Evolutionary conservation across 2,329 filamentous ascomycete species (phyloP).

Genomic region (Tolypocladium pustulatum): DNA sequence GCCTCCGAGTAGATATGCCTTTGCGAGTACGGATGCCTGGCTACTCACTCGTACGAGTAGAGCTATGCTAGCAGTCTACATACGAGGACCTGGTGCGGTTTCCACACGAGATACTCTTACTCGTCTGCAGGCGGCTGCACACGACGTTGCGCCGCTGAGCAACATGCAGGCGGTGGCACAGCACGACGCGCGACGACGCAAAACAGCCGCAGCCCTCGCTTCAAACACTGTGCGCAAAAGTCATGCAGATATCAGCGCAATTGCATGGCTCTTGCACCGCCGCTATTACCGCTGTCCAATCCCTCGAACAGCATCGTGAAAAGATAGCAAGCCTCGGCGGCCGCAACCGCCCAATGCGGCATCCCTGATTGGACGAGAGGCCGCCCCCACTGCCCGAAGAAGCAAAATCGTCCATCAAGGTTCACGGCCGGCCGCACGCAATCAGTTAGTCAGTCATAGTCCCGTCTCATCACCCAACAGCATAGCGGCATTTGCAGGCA

Average conservation of each 20-base stretch:
- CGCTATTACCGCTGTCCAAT: not conserved
- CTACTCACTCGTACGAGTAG: too few relatives aligned
- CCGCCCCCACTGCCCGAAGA: not conserved
- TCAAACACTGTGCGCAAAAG: too few relatives aligned
- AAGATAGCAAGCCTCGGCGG: not conserved
- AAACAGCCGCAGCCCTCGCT: not conserved
- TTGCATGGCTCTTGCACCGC: not conserved
- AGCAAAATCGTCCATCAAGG: not conserved
- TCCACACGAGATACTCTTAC: too few relatives aligned
- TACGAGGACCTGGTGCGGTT: too few relatives aligned
- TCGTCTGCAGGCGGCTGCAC: not conserved
- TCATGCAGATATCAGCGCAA: not conserved
- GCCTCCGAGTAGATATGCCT: not conserved
- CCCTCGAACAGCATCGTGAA: not conserved
- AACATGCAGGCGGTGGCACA: not conserved
- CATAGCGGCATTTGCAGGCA: not conserved
- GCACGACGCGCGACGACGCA: not conserved
- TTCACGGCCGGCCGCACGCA: not conserved
- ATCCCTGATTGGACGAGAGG: not conserved
- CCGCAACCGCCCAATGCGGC: not conserved
- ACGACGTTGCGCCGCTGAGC: not conserved
- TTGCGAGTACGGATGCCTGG: too few relatives aligned
- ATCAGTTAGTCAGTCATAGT: not conserved
- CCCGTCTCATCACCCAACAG: not conserved
- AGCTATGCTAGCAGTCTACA: too few relatives aligned